Evolutionary conservation across 2,329 filamentous ascomycete genomes (phyloP), one percentile per base, ranked within the genome.

Genomic region (Neoscytalidium dimidiatum): DNA sequence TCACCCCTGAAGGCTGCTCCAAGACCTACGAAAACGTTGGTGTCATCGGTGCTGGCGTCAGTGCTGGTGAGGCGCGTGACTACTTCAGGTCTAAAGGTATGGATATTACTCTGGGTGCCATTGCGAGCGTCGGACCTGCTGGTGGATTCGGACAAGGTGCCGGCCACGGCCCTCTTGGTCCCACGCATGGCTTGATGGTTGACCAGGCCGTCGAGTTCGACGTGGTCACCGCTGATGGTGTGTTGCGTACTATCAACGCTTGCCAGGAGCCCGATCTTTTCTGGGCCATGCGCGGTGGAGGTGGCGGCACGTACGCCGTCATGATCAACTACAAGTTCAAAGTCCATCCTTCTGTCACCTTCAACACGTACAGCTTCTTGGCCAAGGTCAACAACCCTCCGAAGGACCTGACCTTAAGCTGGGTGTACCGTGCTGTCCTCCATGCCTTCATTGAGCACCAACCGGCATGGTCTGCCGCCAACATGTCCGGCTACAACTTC

Each of bases 101-200:
- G 62, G 29, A 64, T 28, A 51, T 60, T n/a, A 57, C 53, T 13
- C 35, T 58, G 23, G 69, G 60, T 21, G 60, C 60, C 5, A 26
- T 53, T 9, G 48, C 9, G 23, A 76, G 75, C 61, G 77, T 80
- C 23, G 76, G 77, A 17, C 75, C 78, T 66, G 77, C 71, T 9
- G 80, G 79, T n/a, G 79, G 79, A 1, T 81, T 79, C 65, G 74
- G 77, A 26, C 77, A 79, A 64, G 78, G 78, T 43, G 81, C 78
- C 56, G 81, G 80, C 7, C 78, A 82, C 64, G 79, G 79, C 2
- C 77, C 79, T 0, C 64, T 82, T 28, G 69, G 74, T 4, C 69
- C 69, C 14, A 73, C 74, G 11, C 76, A 78, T 31, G 78, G 77
- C 1, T 73, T 79, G 71, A 75, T 73, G 33, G 71, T 74, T 33